These are phyloP conservation scores for Melaleuca quinquenervia DNA, from an alignment of 345 rosid genomes.

Conservation along the genomic window DNA sequence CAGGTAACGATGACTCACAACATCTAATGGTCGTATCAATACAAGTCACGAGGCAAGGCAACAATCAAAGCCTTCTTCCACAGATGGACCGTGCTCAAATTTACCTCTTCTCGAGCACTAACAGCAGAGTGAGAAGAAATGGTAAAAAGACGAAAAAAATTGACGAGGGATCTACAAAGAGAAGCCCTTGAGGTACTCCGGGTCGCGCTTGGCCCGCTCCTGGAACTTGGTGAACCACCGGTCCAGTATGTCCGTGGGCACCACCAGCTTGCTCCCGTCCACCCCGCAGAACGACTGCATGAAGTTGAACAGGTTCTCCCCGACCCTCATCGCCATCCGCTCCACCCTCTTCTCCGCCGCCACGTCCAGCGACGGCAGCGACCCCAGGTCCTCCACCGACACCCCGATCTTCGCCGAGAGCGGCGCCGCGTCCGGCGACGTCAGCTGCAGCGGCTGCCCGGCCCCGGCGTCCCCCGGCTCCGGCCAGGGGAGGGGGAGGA, in stretches of 20 bases:
- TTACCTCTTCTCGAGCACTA: not conserved
- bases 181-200: conserved; percentile 69
- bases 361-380: conserved; percentile 68
- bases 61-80: not conserved
- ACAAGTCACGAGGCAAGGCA: not conserved
- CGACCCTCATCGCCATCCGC: conserved; percentile 83
- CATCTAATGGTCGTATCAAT: not conserved
- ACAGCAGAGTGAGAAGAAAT: not conserved
- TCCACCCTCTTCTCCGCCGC: conserved; percentile 66
- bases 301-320: conserved; percentile 86
- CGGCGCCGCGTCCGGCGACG: conserved; percentile 47
- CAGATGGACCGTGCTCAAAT: too few species aligned
- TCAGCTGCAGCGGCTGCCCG: conserved; percentile 58
- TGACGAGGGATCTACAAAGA: conserved; percentile 18
- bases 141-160: too few species aligned
- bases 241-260: conserved; percentile 92
- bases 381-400: conserved; percentile 61
- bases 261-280: conserved; percentile 76
- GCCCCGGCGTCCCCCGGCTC: conserved; percentile 69
- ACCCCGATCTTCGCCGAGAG: conserved; percentile 79
- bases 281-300: conserved; percentile 98
- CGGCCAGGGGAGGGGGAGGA: conserved; percentile 78
- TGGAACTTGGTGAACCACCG: conserved; percentile 97
- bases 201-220: conserved; percentile 85
- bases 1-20: not conserved